These are phyloP conservation scores for Globisporangium nodosum DNA, from an alignment of 352 stramenopile species.

Conservation along the genomic window DNA sequence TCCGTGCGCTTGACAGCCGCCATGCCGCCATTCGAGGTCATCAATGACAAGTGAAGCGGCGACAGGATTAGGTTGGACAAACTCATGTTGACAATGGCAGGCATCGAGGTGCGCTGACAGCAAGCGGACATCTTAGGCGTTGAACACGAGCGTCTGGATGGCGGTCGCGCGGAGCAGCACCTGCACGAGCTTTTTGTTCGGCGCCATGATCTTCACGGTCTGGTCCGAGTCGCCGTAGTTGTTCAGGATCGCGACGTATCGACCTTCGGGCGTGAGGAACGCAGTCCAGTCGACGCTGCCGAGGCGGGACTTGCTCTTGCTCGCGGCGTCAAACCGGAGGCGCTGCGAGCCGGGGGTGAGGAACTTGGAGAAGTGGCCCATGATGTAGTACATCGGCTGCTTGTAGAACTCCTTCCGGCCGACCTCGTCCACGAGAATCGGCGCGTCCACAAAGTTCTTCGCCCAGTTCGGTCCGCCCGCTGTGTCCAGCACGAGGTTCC, in stretches of 20 bases:
- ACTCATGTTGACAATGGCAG: background rate
- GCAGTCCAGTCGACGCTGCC: constrained; percentile 18
- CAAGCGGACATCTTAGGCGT: constrained; percentile 12
- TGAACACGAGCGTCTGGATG: constrained; percentile 42
- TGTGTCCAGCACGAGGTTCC: constrained; percentile 71
- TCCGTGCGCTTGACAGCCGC: too few species aligned
- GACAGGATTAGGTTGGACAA: background rate
- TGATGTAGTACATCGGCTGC: constrained; percentile 67
- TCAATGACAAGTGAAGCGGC: background rate
- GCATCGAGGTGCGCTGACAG: background rate
- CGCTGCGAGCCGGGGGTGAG: constrained; percentile 38
- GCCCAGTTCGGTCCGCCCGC: constrained; percentile 69
- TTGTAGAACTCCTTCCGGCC: constrained; percentile 50
- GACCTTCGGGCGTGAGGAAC: constrained; percentile 20
- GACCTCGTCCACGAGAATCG: constrained; percentile 46
- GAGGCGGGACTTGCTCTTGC: constrained; percentile 16
- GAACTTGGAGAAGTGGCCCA: constrained; percentile 66
- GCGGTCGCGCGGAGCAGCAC: constrained; percentile 30
- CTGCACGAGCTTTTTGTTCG: constrained; percentile 29
- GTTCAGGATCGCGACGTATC: constrained; percentile 23
- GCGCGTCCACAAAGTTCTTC: constrained; percentile 60
- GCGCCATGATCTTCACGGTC: constrained; percentile 34
- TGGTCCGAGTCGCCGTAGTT: constrained; percentile 31
- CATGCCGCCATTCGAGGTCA: background rate
- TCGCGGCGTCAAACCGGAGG: constrained; percentile 15